A percentile compares a stretch with the other conserved stretches of the same genome.
Evolutionary conservation across 176 grass and related monocot genomes (phyloP).

Genomic region (Cenchrus fungigraminus): DNA sequence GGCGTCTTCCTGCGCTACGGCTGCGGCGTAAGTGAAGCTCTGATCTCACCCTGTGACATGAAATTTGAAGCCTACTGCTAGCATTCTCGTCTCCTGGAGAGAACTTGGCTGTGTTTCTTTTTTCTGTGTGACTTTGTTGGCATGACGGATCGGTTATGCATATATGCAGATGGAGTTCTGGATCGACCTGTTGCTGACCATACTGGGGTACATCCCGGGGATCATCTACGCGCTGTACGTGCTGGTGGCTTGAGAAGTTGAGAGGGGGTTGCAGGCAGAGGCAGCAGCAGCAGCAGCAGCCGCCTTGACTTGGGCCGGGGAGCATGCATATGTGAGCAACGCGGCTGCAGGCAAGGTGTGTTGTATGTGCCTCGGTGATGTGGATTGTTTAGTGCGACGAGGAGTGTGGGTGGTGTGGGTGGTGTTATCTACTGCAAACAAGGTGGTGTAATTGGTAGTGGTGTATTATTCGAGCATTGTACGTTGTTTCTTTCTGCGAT

Average conservation of each 20-base stretch:
- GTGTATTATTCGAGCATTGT: not conserved
- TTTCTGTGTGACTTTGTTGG: not conserved
- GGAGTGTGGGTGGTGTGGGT: not conserved
- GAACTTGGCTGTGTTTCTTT: too few relatives aligned
- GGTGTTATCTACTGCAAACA: not conserved
- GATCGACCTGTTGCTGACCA: constrained; percentile 71
- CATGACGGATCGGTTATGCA: not conserved
- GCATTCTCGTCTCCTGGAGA: not conserved
- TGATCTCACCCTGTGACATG: not conserved
- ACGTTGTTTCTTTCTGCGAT: not conserved
- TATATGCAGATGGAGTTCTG: constrained; percentile 70
- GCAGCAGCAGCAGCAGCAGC: too few relatives aligned
- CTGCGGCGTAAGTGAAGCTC: constrained; percentile 57
- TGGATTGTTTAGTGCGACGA: not conserved
- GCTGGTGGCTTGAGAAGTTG: constrained; percentile 43
- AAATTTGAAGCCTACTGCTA: not conserved
- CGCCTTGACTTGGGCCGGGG: not conserved
- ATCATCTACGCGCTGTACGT: constrained; percentile 80
- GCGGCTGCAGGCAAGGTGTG: not conserved
- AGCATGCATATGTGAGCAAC: not conserved
- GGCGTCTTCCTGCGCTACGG: constrained; percentile 96
- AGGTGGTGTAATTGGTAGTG: not conserved
- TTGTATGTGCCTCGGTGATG: not conserved
- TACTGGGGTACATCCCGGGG: constrained; percentile 78
- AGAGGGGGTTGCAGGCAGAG: not conserved